Evolutionary conservation across 2,329 filamentous ascomycete genomes (phyloP), one percentile per base, ranked within the genome.

Genomic region (Chaetomium sp.): DNA sequence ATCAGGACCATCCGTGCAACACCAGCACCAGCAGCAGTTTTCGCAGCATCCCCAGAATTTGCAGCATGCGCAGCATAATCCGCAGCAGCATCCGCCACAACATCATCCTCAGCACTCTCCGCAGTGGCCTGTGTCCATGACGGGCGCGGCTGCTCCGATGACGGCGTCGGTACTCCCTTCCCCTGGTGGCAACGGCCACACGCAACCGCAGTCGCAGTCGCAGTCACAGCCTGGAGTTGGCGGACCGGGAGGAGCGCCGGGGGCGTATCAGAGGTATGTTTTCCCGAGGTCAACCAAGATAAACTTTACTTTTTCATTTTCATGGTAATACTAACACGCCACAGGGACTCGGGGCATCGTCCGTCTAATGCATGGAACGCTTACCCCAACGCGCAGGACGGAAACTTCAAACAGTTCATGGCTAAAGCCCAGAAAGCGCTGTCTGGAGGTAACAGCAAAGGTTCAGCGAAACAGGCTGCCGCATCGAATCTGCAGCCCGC

Each of bases 311-410:
- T 19, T 35, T 32, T 4, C 6, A 49, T 5, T 27, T 37, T 7
- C 8, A 3, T 38, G 0, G 5, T 6, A 9, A 44, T 58, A n/a
- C 58, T 70, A 59, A 68, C 49, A 7, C 47, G 10, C 33, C 4
- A 38, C 58, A 81, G 79, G 69, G 78, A 81, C 57, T 71, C 78
- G 5, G 73, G 76, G 6, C 77, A 77, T 53, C 85, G 80, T 4
- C 82, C 82, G 1, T 86, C 85, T 64, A 75, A 78, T 12, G 71
- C 74, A 1, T 75, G 72, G 69, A 77, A 79, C 32, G 82, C 81
- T 0, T 84, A 84, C 61, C 81, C 78, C 37, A 85, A 85, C 58
- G 80, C 80, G 4, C 83, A 84, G 55, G 79, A 83, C 66, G 79
- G 78, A 19, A 77, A 77, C 48, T 58, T 77, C 14, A 70, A 72